A percentile compares a stretch with the other conserved stretches of the same genome.
These are phyloP conservation scores for Tricholoma furcatifolium DNA, from an alignment of 768 basidiomycete genomes.

Conservation along the genomic window DNA sequence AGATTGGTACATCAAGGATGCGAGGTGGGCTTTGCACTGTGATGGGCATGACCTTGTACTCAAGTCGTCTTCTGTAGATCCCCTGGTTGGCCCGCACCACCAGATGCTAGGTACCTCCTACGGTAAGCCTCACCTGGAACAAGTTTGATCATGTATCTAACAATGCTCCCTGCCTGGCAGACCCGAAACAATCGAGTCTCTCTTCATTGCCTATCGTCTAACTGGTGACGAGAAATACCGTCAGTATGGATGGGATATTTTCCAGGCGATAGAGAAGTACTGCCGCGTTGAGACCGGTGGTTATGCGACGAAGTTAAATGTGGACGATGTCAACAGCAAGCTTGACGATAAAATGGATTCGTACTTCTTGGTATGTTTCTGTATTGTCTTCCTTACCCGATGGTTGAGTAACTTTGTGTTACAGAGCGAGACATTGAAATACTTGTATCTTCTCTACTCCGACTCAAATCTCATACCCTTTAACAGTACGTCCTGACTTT, in stretches of 20 bases:
- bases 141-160: not conserved
- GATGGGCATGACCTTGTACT: not conserved
- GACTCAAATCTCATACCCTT: slow-evolving; percentile 74
- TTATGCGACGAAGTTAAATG: slow-evolving; percentile 83
- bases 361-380: slow-evolving; percentile 71
- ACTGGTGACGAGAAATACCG: slow-evolving; percentile 85
- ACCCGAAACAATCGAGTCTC: slow-evolving; percentile 21
- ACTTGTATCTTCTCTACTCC: slow-evolving; percentile 87
- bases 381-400: not conserved
- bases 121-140: slow-evolving; percentile 40
- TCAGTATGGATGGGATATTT: slow-evolving; percentile 85
- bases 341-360: slow-evolving; percentile 95
- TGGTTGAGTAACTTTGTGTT: not conserved
- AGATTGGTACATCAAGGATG: slow-evolving; percentile 93
- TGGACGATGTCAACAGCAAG: slow-evolving; percentile 67
- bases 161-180: not conserved
- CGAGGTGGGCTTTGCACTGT: slow-evolving; percentile 37
- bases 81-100: slow-evolving; percentile 39
- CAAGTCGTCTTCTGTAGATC: slow-evolving; percentile 15
- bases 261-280: slow-evolving; percentile 85
- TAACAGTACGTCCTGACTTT: slow-evolving; percentile 47
- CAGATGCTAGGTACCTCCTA: slow-evolving; percentile 92
- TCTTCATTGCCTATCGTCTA: slow-evolving; percentile 87
- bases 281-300: slow-evolving; percentile 79
- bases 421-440: slow-evolving; percentile 90